Conservation (phyloP, 176 grass and related monocot species). For the Pontederia paniculata region DNA sequence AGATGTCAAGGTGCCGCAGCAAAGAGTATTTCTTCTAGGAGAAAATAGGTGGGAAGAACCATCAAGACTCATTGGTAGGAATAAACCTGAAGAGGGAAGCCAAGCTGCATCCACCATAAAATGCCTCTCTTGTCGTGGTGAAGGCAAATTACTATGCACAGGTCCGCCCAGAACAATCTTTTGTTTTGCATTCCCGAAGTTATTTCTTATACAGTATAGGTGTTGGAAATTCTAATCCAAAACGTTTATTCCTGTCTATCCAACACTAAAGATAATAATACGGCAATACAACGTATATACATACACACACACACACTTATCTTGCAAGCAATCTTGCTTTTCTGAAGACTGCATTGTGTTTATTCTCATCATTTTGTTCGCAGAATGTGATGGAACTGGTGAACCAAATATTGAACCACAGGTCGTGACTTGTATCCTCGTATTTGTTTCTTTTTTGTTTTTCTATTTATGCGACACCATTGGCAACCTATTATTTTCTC, state of each 20-base stretch:
- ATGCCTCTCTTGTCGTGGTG: conserved; percentile 65
- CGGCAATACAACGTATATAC: too few relatives aligned
- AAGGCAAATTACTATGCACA: conserved; percentile 73
- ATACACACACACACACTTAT: too few relatives aligned
- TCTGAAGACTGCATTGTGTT: neutral
- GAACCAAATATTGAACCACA: conserved; percentile 87
- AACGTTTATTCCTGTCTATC: too few relatives aligned
- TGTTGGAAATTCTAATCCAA: too few relatives aligned
- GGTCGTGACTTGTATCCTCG: conserved; percentile 26
- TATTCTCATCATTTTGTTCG: conserved; percentile 2
- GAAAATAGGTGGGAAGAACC: conserved; percentile 98
- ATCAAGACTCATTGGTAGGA: conserved; percentile 43
- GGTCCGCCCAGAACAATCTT: conserved; percentile 25
- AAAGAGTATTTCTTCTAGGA: conserved; percentile 77
- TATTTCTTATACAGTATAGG: too few relatives aligned
- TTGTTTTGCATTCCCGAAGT: too few relatives aligned
- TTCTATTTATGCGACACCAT: neutral
- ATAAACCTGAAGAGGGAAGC: conserved; percentile 25
- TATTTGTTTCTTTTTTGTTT: conserved; percentile 1
- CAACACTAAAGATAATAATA: too few relatives aligned
- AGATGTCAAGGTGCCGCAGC: conserved; percentile 26
- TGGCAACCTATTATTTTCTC: conserved; percentile 1
- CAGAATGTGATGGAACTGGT: conserved; percentile 85
- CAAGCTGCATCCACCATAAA: conserved; percentile 20
- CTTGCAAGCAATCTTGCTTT: too few relatives aligned